These are phyloP conservation scores for Exophiala lecanii-corni DNA, from an alignment of 2,329 filamentous ascomycete species.

Conservation along the genomic window DNA sequence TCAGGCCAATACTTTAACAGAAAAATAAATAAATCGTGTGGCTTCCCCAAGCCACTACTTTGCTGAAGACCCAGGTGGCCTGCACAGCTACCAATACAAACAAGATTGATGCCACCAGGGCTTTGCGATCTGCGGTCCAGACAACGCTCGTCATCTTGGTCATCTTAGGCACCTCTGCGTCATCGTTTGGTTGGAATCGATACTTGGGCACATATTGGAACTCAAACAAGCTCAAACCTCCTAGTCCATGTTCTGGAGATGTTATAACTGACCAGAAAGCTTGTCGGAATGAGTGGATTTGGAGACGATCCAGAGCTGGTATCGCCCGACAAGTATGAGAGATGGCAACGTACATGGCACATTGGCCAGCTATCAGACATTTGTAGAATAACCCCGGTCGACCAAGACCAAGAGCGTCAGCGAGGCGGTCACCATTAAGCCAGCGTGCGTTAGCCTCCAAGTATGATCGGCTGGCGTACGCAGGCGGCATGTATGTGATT, in stretches of 20 bases:
- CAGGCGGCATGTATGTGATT: slow-evolving; percentile 35
- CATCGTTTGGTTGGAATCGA: neutral
- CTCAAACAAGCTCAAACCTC: slow-evolving; percentile 57
- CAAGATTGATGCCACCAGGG: neutral
- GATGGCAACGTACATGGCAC: slow-evolving; percentile 55
- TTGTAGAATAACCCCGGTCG: slow-evolving; percentile 28
- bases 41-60: neutral
- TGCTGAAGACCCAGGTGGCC: neutral
- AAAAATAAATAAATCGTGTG: no score
- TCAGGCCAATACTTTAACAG: no score
- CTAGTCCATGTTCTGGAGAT: slow-evolving; percentile 58
- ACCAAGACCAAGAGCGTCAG: slow-evolving; percentile 34
- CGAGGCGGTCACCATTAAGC: slow-evolving; percentile 38
- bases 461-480: slow-evolving; percentile 34
- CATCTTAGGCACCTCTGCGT: neutral
- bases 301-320: slow-evolving; percentile 44
- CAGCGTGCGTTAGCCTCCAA: slow-evolving; percentile 37
- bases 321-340: slow-evolving; percentile 45
- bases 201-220: slow-evolving; percentile 61
- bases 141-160: neutral
- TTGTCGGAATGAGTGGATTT: slow-evolving; percentile 48
- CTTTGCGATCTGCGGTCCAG: neutral
- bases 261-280: slow-evolving; percentile 57
- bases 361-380: slow-evolving; percentile 38
- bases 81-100: neutral